Base-by-base conservation (phyloP, 768 basidiomycete genomes). In the Psilocybe azurescens region DNA sequence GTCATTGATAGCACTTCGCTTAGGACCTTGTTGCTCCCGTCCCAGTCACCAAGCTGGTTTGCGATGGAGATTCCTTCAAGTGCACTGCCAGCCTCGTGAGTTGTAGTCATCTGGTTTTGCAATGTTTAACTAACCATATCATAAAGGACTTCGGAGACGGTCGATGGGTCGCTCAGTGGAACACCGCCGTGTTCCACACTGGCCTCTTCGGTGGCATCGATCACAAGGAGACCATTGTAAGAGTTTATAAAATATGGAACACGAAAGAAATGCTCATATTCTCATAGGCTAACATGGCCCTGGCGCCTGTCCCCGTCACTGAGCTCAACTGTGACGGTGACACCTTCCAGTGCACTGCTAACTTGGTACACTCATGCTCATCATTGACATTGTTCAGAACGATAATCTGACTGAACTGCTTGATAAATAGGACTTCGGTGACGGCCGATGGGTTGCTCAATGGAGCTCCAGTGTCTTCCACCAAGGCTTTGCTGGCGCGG, bases 1-100 rank as follows among this genome's bases (percentile, higher is more conserved):
- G 24, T 24, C 24, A 24, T 24, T 24, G 2, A 24, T 24, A 24
- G 24, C 24, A 10, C 24, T 2, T 10, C 8, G 5, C 18, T 53
- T 30, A 53, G 52, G 52, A 47, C 18, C 44, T 39, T 20, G 10
- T 61, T 30, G 60, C 60, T 1, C 60, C 54, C 14, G 53, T 56
- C 4, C 53, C 53, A 30, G 50, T 67, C 50, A 52, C 56, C 44
- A 56, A 50, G 44, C 64, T 61, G 30, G 47, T 56, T 16, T 59
- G 62, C 51, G 61, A 62, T 41, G 61, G 61, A 28, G 56, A 62
- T 32, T 33, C 56, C n/a, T 62, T 47, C 56, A 62, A 62, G 57
- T 62, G 61, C 56, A 62, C 61, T 20, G 61, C 61, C 2, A 36
- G n/a, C 52, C 52, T 62, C 11, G 61, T 62, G 44, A 8, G 61